phyloP scores from a whole-genome alignment of 108 stramenopile genomes.

The Cyclotella atomus region DNA sequence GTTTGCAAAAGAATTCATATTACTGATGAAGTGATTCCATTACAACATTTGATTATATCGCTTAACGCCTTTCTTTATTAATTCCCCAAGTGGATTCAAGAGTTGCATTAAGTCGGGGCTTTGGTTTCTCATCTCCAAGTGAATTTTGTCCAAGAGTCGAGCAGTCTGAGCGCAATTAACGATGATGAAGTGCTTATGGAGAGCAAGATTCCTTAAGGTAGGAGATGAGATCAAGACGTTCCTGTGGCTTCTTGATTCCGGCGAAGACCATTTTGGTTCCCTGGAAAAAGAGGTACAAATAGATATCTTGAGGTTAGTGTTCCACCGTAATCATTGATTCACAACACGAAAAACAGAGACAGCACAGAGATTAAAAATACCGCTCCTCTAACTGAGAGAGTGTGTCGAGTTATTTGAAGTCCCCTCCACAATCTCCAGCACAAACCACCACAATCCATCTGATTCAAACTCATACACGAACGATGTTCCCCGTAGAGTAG shows the following conservation, averaged over 20 bases:
- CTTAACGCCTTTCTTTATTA: neutral
- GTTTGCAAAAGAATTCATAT: too few species aligned
- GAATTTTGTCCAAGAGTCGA: neutral
- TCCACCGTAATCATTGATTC: too few species aligned
- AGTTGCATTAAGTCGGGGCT: too few species aligned
- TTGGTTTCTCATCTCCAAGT: neutral
- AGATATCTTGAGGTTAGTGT: constrained; percentile 6
- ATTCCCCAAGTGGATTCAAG: too few species aligned
- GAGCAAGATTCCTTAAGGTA: constrained; percentile 94
- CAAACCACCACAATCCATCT: too few species aligned
- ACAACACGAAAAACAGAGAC: too few species aligned
- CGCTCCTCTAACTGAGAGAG: too few species aligned
- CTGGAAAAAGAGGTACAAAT: constrained; percentile 44
- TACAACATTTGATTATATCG: neutral
- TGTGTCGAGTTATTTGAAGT: too few species aligned
- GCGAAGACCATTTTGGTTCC: constrained; percentile 99
- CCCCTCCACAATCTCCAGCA: too few species aligned
- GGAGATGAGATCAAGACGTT: constrained; percentile 98
- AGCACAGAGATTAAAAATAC: too few species aligned
- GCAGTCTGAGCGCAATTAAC: neutral
- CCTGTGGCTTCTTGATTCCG: constrained; percentile 97
- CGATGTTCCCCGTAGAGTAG: too few species aligned
- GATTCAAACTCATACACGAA: too few species aligned
- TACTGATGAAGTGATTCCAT: neutral
- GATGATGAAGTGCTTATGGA: neutral